Percentiles rank a stretch among this genome's conserved stretches.
Evolutionary conservation across 768 basidiomycete species (phyloP).

Genomic region (Collybia sordida): DNA sequence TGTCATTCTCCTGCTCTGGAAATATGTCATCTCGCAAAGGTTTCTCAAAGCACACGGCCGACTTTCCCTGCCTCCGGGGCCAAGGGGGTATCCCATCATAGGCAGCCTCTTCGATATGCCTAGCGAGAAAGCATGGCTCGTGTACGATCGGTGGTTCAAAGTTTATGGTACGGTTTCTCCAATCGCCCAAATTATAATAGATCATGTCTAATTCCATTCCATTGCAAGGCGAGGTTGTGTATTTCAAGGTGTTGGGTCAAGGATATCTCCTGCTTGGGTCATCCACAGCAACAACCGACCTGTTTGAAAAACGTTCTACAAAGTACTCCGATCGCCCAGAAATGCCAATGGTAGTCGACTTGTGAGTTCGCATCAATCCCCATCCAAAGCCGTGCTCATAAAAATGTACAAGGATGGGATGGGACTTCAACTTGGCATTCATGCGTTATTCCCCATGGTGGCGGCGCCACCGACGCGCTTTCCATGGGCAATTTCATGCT

Average conservation of each 20-base stretch:
- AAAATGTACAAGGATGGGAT: conserved; percentile 18
- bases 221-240: conserved; percentile 6
- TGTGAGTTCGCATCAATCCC: conserved; percentile 1
- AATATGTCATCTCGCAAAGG: too few relatives aligned
- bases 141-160: conserved; percentile 5
- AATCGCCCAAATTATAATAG: too few relatives aligned
- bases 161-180: background rate
- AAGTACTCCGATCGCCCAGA: conserved; percentile 34
- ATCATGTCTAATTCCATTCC: background rate
- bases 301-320: conserved; percentile 44
- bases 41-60: too few relatives aligned
- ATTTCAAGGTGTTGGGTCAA: conserved; percentile 7
- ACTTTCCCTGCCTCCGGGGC: conserved; percentile 6
- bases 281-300: conserved; percentile 29
- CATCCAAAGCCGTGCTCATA: too few relatives aligned
- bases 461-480: conserved; percentile 19
- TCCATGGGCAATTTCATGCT: conserved; percentile 22
- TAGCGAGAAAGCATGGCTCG: conserved; percentile 7
- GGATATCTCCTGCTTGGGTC: conserved; percentile 30
- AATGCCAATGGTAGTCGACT: conserved; percentile 15
- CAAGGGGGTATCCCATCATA: conserved; percentile 2
- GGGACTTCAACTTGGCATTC: conserved; percentile 16
- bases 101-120: conserved; percentile 6
- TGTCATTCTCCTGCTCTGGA: too few relatives aligned
- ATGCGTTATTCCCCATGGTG: conserved; percentile 22